These are phyloP conservation scores for Hamamelis virginiana DNA, from an alignment of 164 flowering plant genomes.

Conservation along the genomic window DNA sequence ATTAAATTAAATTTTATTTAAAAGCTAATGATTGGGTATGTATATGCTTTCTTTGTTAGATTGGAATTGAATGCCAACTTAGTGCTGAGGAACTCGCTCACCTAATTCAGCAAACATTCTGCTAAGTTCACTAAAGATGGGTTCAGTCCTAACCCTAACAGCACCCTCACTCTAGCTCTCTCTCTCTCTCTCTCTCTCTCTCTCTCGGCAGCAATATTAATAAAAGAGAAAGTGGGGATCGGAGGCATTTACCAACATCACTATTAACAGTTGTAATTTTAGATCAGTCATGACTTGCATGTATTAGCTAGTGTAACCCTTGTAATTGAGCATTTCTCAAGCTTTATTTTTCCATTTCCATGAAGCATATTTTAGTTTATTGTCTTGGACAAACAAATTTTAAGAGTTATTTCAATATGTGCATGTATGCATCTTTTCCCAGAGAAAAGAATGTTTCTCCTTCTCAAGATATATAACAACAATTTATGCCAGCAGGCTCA, in stretches of 20 bases:
- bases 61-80: constrained; percentile 93
- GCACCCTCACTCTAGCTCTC: neutral
- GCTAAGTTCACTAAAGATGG: constrained; percentile 23
- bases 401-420: neutral
- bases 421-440: too few species aligned
- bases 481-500: too few species aligned
- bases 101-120: constrained; percentile 85
- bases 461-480: too few species aligned
- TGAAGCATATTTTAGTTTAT: neutral
- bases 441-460: too few species aligned
- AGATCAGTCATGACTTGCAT: constrained; percentile 15
- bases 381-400: too few species aligned
- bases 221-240: constrained; percentile 1
- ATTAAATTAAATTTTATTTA: neutral
- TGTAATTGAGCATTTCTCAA: constrained; percentile 15
- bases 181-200: constrained; percentile 5
- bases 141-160: neutral
- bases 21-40: constrained; percentile 13
- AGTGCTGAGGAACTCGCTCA: constrained; percentile 94
- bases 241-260: neutral
- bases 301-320: constrained; percentile 3
- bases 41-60: constrained; percentile 33
- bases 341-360: neutral
- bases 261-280: neutral
- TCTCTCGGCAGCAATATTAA: neutral